Base-by-base conservation (phyloP, 2,329 filamentous ascomycete genomes). In the Hypoxylon sp. region DNA sequence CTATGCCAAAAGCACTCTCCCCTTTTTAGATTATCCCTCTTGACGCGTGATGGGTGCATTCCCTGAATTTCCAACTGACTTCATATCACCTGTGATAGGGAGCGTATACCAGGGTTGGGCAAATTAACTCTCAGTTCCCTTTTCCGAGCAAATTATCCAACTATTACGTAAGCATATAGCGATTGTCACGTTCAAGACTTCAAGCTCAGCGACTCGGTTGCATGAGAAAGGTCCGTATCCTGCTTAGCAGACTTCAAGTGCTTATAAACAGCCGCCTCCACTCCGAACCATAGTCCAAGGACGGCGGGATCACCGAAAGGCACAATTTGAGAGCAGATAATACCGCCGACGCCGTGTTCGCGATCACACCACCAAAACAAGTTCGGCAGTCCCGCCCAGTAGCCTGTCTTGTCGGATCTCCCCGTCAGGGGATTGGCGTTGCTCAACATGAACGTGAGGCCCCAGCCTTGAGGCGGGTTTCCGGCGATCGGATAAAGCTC, bases 301-400 rank as follows among this genome's bases (percentile, higher is more conserved):
- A 86, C 82, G 2, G 80, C 75, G 0, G 74, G 62, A 68, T 86
- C 82, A 1, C 66, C 81, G 73, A 86, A 86, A 0, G 86, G 85
- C 55, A 87, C 53, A 28, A 87, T 81, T 74, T 87, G 86, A 2
- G 79, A 78, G 38, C 80, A 81, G 1, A 87, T 76, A 7, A 88
- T 82, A 0, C 85, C 86, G 0, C 82, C 88, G 46, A 90, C 79
- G 0, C 86, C 88, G 61, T 83, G 85, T 74, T 89, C 86, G 5
- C 87, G 79, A 76, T 91, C 89, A 34, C 80, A 80, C 88, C 87
- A 91, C 87, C 88, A 91, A 73, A 82, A 90, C 32, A 86, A 71
- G 74, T 90, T 91, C 2, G 86, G 76, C 30, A 90, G 71, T 0
- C 89, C 89, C 1, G 85, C 85, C 89, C 89, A 91, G 73, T 80